Conservation (phyloP, 352 stramenopile genomes). For the Phytophthora vignae region DNA sequence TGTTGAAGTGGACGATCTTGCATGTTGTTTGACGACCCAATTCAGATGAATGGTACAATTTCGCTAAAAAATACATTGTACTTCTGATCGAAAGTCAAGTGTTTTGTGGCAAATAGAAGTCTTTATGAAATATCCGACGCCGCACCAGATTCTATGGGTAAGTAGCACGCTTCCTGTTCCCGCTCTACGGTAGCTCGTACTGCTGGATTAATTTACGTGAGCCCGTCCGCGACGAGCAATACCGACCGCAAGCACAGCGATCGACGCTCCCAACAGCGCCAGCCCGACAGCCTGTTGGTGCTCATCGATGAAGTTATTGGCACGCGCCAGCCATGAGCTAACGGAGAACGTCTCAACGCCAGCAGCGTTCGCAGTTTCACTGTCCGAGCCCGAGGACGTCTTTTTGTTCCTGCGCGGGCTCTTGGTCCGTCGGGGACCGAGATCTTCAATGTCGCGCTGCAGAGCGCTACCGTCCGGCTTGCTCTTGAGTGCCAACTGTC, state of each 20-base stretch:
- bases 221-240: slow-evolving; percentile 46
- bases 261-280: slow-evolving; percentile 49
- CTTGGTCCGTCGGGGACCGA: slow-evolving; percentile 47
- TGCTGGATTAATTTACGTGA: slow-evolving; percentile 36
- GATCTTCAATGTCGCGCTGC: slow-evolving; percentile 74
- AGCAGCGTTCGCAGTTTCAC: slow-evolving; percentile 15
- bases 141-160: slow-evolving; percentile 14
- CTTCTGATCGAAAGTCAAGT: no score
- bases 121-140: no score
- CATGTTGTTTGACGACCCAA: no score
- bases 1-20: no score
- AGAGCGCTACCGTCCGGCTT: slow-evolving; percentile 41
- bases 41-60: no score
- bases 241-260: slow-evolving; percentile 46
- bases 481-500: slow-evolving; percentile 94
- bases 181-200: neutral
- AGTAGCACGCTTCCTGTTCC: neutral
- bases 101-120: no score
- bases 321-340: slow-evolving; percentile 31
- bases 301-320: slow-evolving; percentile 56
- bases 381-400: slow-evolving; percentile 5
- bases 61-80: no score
- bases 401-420: slow-evolving; percentile 33
- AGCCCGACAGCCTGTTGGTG: slow-evolving; percentile 59
- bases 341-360: neutral